Evolutionary conservation across 2,329 filamentous ascomycete species (phyloP), one percentile per base, ranked within the genome.

Genomic region (Aspergillus pseudotamarii): DNA sequence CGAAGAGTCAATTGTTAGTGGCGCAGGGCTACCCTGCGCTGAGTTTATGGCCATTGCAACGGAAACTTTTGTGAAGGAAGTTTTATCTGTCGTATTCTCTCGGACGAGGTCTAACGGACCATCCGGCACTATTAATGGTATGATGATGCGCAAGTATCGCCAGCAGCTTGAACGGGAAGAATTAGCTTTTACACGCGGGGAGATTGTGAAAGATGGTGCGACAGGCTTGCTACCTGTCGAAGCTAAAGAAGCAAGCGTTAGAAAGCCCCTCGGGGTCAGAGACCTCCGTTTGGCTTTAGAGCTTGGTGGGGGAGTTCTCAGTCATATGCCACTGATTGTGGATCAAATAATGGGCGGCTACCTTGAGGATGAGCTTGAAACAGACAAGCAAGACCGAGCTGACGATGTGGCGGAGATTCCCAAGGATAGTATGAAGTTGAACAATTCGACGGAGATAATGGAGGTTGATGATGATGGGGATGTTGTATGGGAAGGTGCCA

Each of bases 151-250:
- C 68, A 89, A 88, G 63, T 97, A 94, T 78, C 88, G 88, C 66
- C 85, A 86, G 63, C 91, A 92, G 74, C 83, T 97, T 12, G 87
- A 88, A 60, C 83, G 84, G 54, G 94, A 97, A 76, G 93, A 97
- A 74, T 85, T 90, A 50, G 86, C 88, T 0, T 88, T 87, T 30
- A 85, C 88, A 46, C 84, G 88, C n/a, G 93, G 93, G 5, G 91
- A 94, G 69, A 76, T 96, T 1, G 82, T 86, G 21, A 85, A 92
- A 68, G 91, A 93, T 63, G 89, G 91, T 64, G 77, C 79, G 23
- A 89, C 86, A 55, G 93, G 93, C 1, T 79, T 96, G 32, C 80
- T 97, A 6, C 94, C 94, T 0, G 81, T 93, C 41, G 93, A 97
- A 77, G 87, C 91, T 3, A 93, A 91, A 73, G 89, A 90, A 59